phyloP scores from a whole-genome alignment of 169 alveolate genomes.

The Cryptosporidium meleagridis region DNA sequence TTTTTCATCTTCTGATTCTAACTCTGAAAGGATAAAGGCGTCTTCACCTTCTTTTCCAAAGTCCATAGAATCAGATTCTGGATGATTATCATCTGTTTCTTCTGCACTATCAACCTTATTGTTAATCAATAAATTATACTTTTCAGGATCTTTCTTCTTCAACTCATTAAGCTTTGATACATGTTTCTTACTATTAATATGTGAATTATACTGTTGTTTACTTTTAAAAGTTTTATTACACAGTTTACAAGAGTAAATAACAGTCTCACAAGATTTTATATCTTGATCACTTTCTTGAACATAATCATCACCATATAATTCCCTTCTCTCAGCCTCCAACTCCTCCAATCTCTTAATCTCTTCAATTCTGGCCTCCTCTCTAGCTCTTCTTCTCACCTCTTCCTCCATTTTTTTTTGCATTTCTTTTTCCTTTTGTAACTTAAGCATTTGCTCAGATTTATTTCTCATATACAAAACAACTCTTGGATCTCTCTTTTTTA shows the following conservation, averaged over 20 bases:
- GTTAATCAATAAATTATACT: background rate
- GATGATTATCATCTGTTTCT: conserved; percentile 20
- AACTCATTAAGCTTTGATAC: conserved; percentile 68
- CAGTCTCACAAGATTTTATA: conserved; percentile 7
- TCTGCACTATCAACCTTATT: conserved; percentile 11
- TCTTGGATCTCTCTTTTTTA: conserved; percentile 80
- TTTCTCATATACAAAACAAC: conserved; percentile 50
- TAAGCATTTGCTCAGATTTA: conserved; percentile 36
- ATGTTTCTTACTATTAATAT: conserved; percentile 81
- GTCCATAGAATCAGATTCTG: background rate
- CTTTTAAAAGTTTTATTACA: conserved; percentile 81
- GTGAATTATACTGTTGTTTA: conserved; percentile 79
- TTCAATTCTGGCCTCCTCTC: conserved; percentile 71
- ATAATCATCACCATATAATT: background rate
- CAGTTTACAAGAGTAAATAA: conserved; percentile 78
- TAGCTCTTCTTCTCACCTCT: conserved; percentile 56
- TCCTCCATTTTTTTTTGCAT: conserved; percentile 45
- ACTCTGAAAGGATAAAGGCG: background rate
- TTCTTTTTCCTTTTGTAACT: conserved; percentile 28
- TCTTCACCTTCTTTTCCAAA: background rate
- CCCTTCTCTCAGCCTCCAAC: conserved; percentile 60
- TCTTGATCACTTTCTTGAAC: background rate
- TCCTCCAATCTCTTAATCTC: conserved; percentile 76
- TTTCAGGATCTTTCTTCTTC: background rate
- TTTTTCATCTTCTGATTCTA: background rate